Base-by-base conservation (phyloP, 176 grass and related monocot species). In the Cocos nucifera region DNA sequence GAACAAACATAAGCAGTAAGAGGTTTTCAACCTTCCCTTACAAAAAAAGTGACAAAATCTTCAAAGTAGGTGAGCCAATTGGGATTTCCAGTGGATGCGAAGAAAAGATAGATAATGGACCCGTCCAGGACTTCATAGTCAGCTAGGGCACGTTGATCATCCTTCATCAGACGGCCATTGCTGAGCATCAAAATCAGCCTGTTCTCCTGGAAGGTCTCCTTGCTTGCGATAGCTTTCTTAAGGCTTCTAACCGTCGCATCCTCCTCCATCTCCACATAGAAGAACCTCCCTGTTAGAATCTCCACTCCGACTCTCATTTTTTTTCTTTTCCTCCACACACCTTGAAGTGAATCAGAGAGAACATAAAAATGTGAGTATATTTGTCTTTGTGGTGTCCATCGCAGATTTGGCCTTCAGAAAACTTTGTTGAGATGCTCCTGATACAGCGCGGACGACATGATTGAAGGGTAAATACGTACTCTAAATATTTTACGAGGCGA, bases 21-120 rank as follows among this genome's bases (percentile, higher is more conserved):
- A 12, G 10, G 35, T 44, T 12, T 44, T 66, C 63, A 66, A 29
- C 64, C 54, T 0, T 66, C 64, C 51, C 22, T 66, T 12, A 66
- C 64, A 66, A 53, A 54, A 18, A 66, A 54, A 2, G 66, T 69
- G 4, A 49, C 66, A 35, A 57, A 69, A 19, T 69, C 66, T 28
- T 69, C 66, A 0, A 69, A 69, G 28, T 44, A 69, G 19, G 66
- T 69, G 66, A 69, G 54, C 66, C 66, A 69, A 32, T 57, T 69
- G 22, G 66, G 66, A 52, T 48, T 57, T 4, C 53, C 66, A 22
- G 48, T 12, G 24, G 53, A 57, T 14, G 66, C 57, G 27, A 69
- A 69, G 53, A 69, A 69, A 53, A 69, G 66, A 53, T 69, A 69
- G 66, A 69, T 4, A 4, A 69, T 56, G 27, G 66, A 69, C 4